Conservation (phyloP, 257 asterid genomes). For the Petrea volubilis region DNA sequence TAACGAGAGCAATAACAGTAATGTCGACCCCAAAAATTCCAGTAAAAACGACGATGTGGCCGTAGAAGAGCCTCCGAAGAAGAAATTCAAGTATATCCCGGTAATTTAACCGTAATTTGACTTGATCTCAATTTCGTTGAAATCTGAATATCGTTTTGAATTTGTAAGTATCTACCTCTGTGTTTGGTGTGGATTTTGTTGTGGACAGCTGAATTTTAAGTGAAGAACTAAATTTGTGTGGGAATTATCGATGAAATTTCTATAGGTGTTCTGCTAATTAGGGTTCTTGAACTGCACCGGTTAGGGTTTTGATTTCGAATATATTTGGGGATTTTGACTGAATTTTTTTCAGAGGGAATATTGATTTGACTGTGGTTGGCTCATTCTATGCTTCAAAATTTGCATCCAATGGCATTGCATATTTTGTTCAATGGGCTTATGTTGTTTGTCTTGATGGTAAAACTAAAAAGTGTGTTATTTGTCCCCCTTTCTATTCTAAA, state of each 20-base stretch:
- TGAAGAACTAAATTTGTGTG: not conserved
- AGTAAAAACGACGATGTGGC: slow-evolving; percentile 38
- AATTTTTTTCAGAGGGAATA: not conserved
- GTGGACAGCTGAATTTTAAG: not conserved
- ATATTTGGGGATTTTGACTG: slow-evolving; percentile 19
- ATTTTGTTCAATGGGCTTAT: not conserved
- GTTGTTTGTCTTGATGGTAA: not conserved
- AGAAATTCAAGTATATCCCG: slow-evolving; percentile 88
- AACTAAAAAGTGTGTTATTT: not conserved
- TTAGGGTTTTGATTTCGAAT: slow-evolving; percentile 26
- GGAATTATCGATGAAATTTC: slow-evolving; percentile 1
- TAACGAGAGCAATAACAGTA: slow-evolving; percentile 28
- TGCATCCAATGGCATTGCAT: not conserved
- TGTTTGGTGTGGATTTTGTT: slow-evolving; percentile 4
- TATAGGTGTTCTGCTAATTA: not conserved
- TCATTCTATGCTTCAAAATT: not conserved
- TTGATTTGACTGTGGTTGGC: not conserved
- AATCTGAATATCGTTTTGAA: not conserved
- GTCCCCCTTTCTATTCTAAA: too few species aligned
- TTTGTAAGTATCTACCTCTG: not conserved
- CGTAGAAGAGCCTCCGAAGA: slow-evolving; percentile 69
- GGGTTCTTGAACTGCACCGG: slow-evolving; percentile 22
- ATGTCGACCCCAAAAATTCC: slow-evolving; percentile 42
- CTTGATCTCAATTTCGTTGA: not conserved
- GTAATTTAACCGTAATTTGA: slow-evolving; percentile 41